These are phyloP conservation scores for Psilocybe azurescens DNA, from an alignment of 768 basidiomycete genomes.

Conservation along the genomic window DNA sequence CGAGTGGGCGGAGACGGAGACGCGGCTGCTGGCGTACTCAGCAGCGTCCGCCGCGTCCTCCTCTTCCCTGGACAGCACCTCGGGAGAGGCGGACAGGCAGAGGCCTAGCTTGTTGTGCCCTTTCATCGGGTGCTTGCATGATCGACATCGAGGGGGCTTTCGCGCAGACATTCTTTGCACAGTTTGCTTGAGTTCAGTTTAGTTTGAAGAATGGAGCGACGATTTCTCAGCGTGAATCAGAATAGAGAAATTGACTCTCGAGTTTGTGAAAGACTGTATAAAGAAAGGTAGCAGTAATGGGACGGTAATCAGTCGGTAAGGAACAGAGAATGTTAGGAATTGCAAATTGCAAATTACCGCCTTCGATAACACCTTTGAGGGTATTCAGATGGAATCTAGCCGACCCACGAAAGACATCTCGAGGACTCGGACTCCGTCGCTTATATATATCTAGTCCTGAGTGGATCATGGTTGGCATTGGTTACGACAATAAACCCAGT, in stretches of 20 bases:
- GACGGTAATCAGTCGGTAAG: background rate
- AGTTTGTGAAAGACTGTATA: background rate
- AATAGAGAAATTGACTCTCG: background rate
- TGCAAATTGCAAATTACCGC: conserved; percentile 6
- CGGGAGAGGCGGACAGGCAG: background rate
- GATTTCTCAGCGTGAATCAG: background rate
- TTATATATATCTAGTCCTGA: background rate
- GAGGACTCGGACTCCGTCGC: background rate
- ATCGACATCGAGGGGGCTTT: conserved; percentile 3
- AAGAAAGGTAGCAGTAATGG: background rate
- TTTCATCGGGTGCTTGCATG: conserved; percentile 6
- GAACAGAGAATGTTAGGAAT: conserved; percentile 4
- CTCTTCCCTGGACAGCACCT: background rate
- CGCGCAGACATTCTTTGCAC: background rate
- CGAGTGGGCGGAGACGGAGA: conserved; percentile 1
- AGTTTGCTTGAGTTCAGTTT: background rate
- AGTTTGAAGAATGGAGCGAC: background rate
- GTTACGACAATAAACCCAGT: background rate
- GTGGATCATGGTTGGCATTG: background rate
- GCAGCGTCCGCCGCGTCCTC: background rate
- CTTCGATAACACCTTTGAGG: conserved; percentile 1
- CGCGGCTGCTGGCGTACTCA: background rate
- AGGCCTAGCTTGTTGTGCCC: conserved; percentile 1
- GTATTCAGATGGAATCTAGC: background rate
- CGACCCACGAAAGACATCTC: background rate